Percentiles rank a stretch among this genome's conserved stretches.
These are phyloP conservation scores for Cyberlindnera galapagoensis DNA, from an alignment of 805 yeast species.

Conservation along the genomic window DNA sequence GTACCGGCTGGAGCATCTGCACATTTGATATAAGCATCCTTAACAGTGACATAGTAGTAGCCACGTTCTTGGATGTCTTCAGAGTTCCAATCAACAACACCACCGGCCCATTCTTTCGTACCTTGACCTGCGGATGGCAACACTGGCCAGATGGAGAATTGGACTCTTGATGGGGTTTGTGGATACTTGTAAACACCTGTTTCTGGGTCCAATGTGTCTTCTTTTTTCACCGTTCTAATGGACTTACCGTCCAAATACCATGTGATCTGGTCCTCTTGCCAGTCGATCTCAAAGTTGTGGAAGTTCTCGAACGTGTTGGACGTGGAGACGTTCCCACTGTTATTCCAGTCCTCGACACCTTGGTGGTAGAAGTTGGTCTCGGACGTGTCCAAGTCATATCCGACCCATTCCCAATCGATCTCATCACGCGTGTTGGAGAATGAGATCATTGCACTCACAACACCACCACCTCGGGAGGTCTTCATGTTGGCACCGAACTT, in stretches of 20 bases:
- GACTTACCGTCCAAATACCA: constrained; percentile 71
- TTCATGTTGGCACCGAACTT: constrained; percentile 63
- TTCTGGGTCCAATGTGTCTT: constrained; percentile 62
- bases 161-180: constrained; percentile 70
- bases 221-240: constrained; percentile 59
- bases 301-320: constrained; percentile 55
- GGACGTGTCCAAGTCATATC: constrained; percentile 56
- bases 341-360: constrained; percentile 64
- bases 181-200: constrained; percentile 51
- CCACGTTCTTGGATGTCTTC: constrained; percentile 67
- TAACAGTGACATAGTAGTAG: constrained; percentile 65
- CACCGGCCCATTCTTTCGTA: constrained; percentile 85
- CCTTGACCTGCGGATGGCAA: constrained; percentile 53
- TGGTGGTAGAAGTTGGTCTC: constrained; percentile 80
- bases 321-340: constrained; percentile 38
- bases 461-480: constrained; percentile 74
- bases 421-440: constrained; percentile 86
- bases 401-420: constrained; percentile 83
- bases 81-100: constrained; percentile 75
- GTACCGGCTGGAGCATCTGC: constrained; percentile 64
- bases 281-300: constrained; percentile 74
- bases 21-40: constrained; percentile 55
- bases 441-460: constrained; percentile 76
- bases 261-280: constrained; percentile 64
- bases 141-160: constrained; percentile 75